Evolutionary conservation across 495 filamentous ascomycete genomes (phyloP).

Genomic region (Podospora pseudoanserina): DNA sequence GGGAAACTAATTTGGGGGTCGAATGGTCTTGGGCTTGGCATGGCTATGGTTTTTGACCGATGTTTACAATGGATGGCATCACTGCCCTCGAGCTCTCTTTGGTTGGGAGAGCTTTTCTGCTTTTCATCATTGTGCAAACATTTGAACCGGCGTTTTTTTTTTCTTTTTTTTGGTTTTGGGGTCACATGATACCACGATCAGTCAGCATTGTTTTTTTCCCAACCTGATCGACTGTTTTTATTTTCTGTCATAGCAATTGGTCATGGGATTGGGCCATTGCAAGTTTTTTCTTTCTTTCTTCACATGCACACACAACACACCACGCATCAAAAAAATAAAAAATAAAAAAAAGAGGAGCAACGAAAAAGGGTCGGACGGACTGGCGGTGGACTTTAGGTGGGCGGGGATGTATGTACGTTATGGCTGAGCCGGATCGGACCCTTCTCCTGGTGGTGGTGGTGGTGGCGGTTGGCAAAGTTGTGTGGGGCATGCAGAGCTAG

Average conservation of each 20-base stretch:
- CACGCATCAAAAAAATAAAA: neutral
- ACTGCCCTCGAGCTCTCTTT: conserved; percentile 26
- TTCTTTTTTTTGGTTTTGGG: conserved; percentile 5
- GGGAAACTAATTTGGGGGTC: conserved; percentile 12
- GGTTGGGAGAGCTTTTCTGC: conserved; percentile 9
- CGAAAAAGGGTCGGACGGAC: neutral
- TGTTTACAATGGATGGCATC: conserved; percentile 37
- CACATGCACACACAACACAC: conserved; percentile 6
- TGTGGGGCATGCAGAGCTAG: neutral
- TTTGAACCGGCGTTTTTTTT: conserved; percentile 22
- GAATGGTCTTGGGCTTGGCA: conserved; percentile 30
- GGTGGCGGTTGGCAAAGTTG: neutral
- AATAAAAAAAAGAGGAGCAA: neutral
- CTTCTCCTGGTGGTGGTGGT: neutral
- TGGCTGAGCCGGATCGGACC: neutral
- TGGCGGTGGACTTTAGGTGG: neutral
- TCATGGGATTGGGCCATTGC: neutral
- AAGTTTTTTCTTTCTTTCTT: neutral
- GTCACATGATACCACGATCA: conserved; percentile 28
- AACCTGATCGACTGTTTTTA: conserved; percentile 6
- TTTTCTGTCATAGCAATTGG: conserved; percentile 1
- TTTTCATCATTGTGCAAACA: conserved; percentile 10
- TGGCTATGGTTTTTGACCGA: conserved; percentile 29
- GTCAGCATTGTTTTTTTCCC: conserved; percentile 16
- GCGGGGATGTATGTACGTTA: neutral